A percentile compares a stretch with the other conserved stretches of the same genome.
These are phyloP conservation scores for Thalassiosira livingstoniorum DNA, from an alignment of 352 stramenopile species.

Conservation along the genomic window DNA sequence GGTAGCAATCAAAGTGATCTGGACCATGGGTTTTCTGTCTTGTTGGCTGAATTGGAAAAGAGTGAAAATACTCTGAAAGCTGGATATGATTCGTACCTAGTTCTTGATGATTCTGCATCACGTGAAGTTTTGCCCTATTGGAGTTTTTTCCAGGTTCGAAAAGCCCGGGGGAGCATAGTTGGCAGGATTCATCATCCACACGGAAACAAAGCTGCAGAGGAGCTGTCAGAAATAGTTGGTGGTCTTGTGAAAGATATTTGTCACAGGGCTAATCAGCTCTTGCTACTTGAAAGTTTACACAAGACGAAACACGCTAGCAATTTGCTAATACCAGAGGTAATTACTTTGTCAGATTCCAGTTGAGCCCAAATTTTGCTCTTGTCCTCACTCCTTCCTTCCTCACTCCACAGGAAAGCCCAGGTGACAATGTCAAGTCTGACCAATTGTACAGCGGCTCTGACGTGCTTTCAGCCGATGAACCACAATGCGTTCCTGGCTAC, in stretches of 20 bases:
- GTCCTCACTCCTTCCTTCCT: no score
- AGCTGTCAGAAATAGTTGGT: slow-evolving; percentile 47
- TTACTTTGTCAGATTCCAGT: no score
- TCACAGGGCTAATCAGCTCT: slow-evolving; percentile 74
- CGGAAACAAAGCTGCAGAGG: slow-evolving; percentile 58
- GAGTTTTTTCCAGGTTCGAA: slow-evolving; percentile 71
- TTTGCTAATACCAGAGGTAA: slow-evolving; percentile 67
- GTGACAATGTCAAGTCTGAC: no score
- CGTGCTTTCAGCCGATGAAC: no score
- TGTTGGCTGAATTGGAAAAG: slow-evolving; percentile 61
- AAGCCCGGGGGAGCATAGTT: slow-evolving; percentile 55
- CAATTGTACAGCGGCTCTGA: slow-evolving; percentile 30
- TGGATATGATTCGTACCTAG: slow-evolving; percentile 52
- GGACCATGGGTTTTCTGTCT: slow-evolving; percentile 64
- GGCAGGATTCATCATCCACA: slow-evolving; percentile 75
- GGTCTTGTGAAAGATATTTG: slow-evolving; percentile 55
- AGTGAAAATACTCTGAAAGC: slow-evolving; percentile 55
- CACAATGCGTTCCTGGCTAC: slow-evolving; percentile 4
- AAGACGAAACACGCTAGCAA: slow-evolving; percentile 67
- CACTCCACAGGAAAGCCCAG: no score
- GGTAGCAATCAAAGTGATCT: slow-evolving; percentile 69
- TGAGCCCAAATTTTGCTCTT: no score
- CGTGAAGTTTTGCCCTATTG: slow-evolving; percentile 69
- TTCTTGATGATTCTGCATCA: slow-evolving; percentile 52
- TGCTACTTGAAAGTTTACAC: slow-evolving; percentile 78